Base-by-base conservation (phyloP, 192 early-diverging fungal genomes). In the Rhizophagus clarus region DNA sequence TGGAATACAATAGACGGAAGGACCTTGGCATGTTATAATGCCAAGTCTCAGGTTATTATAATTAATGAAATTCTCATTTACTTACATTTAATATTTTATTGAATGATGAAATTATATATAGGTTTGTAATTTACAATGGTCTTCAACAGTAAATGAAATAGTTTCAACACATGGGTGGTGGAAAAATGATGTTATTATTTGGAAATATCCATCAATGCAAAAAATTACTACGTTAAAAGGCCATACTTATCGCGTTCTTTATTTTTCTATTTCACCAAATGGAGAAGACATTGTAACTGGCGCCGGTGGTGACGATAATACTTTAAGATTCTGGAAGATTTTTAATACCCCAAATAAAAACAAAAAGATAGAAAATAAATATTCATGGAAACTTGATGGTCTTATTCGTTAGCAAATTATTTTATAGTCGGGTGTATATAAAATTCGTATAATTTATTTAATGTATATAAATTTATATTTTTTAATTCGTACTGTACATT, bases 131-230 rank as follows among this genome's bases (percentile, higher is more conserved):
- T 80, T 99, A 1, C 89, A 91, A 12, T 99, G 97, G 97, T 90
- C 94, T 7, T 89, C 88, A 61, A 91, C 88, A 9, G 84, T 88
- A 7, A 87, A 93, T 56, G 96, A 99, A 83, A 82, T 99, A 2
- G 94, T 98, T 11, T 94, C 91, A 75, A 97, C 95, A 11, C 98
- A 99, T 77, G 98, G 98, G 1, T 98, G 95, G 86, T 93, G 93
- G 24, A 91, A 93, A 69, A 96, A 95, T 82, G 94, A 97, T 76
- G 91, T 99, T 37, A 81, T 93, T 22, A 88, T 99, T 8, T 99
- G 96, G 97, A 90, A 93, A 69, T 92, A 94, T 70, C 91, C 92
- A 22, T 80, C 84, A 8, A 92, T 97, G 92, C 79, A 86, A 69
- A 91, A 88, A 29, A 78, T 94, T 0, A 89, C 88, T 0, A 85